Conservation (phyloP, 2,329 filamentous ascomycete species). For the Parafenestella ontariensis region DNA sequence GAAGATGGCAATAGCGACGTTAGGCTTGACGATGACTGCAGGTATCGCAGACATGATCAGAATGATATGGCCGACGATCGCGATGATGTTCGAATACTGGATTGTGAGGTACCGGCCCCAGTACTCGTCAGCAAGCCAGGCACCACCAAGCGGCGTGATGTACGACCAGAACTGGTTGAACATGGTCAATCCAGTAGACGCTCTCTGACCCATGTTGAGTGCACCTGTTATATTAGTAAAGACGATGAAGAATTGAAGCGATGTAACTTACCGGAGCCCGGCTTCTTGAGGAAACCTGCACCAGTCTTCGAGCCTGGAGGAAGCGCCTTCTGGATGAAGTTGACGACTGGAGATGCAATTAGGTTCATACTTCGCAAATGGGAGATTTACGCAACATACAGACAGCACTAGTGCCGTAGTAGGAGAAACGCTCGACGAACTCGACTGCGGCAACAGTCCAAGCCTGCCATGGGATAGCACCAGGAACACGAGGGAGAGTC, state of each 20-base stretch:
- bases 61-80: slow-evolving; percentile 64
- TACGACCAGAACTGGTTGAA: slow-evolving; percentile 65
- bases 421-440: slow-evolving; percentile 47
- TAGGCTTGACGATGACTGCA: slow-evolving; percentile 55
- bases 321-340: slow-evolving; percentile 48
- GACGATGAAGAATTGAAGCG: not conserved
- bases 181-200: slow-evolving; percentile 59
- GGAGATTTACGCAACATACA: slow-evolving; percentile 22
- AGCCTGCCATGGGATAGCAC: slow-evolving; percentile 44
- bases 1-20: slow-evolving; percentile 61
- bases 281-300: slow-evolving; percentile 43
- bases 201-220: slow-evolving; percentile 63
- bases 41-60: slow-evolving; percentile 65
- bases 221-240: slow-evolving; percentile 39
- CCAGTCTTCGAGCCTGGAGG: slow-evolving; percentile 44
- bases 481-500: slow-evolving; percentile 46
- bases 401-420: slow-evolving; percentile 48
- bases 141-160: slow-evolving; percentile 65
- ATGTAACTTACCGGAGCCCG: slow-evolving; percentile 34
- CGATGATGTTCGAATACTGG: slow-evolving; percentile 62
- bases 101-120: slow-evolving; percentile 68
- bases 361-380: not conserved
- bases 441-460: slow-evolving; percentile 48
- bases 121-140: slow-evolving; percentile 66
- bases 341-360: slow-evolving; percentile 27